Conservation (phyloP, 1,139 yeast species). For the Scheffersomyces lignicola region DNA sequence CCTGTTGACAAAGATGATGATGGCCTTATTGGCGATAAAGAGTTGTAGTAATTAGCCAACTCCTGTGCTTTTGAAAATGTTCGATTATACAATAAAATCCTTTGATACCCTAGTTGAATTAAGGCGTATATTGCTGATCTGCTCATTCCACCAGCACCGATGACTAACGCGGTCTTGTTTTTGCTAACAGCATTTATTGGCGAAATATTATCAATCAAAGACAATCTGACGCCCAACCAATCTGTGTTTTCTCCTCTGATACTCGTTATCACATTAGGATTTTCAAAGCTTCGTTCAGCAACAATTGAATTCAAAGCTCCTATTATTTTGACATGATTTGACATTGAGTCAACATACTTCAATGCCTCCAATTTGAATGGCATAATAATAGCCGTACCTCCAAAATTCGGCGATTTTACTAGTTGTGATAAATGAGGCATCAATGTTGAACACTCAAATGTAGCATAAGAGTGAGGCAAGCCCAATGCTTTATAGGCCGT, state of each 20-base stretch:
- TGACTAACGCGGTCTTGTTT: conserved; percentile 13
- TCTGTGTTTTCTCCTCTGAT: conserved; percentile 16
- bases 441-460: conserved; percentile 9
- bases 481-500: conserved; percentile 11
- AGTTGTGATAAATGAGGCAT: conserved; percentile 8
- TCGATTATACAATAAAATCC: conserved; percentile 12
- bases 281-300: conserved; percentile 11
- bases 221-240: conserved; percentile 14
- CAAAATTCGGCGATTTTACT: conserved; percentile 14
- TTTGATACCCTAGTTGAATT: conserved; percentile 13
- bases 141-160: conserved; percentile 16
- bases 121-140: conserved; percentile 16
- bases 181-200: conserved; percentile 15
- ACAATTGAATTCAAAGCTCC: conserved; percentile 14
- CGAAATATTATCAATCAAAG: conserved; percentile 10
- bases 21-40: conserved; percentile 7
- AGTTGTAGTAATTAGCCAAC: conserved; percentile 10
- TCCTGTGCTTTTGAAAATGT: conserved; percentile 8
- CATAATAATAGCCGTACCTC: conserved; percentile 14
- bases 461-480: conserved; percentile 10
- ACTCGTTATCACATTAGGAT: conserved; percentile 11
- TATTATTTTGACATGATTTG: conserved; percentile 13
- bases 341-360: conserved; percentile 11
- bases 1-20: conserved; percentile 6
- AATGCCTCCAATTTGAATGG: conserved; percentile 14